Conservation (phyloP, 2,329 filamentous ascomycete species). For the Thermothelomyces thermophilus region DNA sequence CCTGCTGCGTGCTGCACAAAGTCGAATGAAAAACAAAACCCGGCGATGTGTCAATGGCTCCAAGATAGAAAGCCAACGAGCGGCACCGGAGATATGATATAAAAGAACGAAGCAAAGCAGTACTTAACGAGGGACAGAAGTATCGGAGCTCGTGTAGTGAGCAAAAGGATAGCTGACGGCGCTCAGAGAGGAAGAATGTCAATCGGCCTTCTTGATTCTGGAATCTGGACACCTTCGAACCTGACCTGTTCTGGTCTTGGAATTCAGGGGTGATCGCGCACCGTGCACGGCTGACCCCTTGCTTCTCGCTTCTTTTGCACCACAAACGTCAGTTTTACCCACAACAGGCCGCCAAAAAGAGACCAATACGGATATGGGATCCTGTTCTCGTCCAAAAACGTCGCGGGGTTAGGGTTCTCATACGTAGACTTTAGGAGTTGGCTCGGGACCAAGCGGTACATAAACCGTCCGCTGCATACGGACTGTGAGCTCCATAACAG, state of each 20-base stretch:
- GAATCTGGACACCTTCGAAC: background rate
- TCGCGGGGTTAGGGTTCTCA: too few species aligned
- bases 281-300: background rate
- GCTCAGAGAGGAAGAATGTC: constrained; percentile 4
- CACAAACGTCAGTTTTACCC: too few species aligned
- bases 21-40: constrained; percentile 8
- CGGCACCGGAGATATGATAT: background rate
- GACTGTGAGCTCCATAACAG: too few species aligned
- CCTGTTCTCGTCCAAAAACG: too few species aligned
- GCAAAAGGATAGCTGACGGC: background rate
- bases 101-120: background rate
- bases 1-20: constrained; percentile 3
- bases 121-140: constrained; percentile 9
- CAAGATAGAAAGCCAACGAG: background rate
- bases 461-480: too few species aligned
- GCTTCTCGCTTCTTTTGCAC: too few species aligned
- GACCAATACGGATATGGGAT: too few species aligned
- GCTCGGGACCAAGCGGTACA: too few species aligned
- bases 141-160: background rate
- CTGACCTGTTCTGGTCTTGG: background rate
- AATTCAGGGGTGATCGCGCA: constrained; percentile 5
- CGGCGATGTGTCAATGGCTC: constrained; percentile 7
- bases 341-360: too few species aligned
- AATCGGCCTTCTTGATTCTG: background rate
- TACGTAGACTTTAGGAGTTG: too few species aligned